Evolutionary conservation across 192 early-diverging fungal species (phyloP).

Genomic region (Backusella luteola): DNA sequence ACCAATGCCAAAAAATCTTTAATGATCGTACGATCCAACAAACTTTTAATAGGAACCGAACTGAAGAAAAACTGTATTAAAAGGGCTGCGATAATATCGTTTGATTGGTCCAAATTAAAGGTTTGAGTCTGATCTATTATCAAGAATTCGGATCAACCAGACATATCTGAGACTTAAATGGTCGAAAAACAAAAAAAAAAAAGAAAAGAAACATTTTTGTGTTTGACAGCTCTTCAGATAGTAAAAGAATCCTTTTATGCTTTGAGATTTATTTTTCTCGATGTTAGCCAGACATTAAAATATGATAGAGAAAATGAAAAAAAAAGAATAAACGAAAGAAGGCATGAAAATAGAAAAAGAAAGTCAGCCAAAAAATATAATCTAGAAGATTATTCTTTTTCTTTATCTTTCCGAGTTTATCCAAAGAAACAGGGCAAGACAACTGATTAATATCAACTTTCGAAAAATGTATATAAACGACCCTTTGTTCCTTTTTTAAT

Average conservation of each 20-base stretch:
- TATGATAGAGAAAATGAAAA: background rate
- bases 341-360: background rate
- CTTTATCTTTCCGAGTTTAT: background rate
- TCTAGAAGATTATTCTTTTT: background rate
- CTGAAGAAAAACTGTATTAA: background rate
- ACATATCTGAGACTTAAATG: background rate
- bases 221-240: background rate
- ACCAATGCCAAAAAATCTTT: background rate
- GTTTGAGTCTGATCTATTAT: conserved; percentile 4
- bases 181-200: background rate
- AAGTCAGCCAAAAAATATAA: background rate
- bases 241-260: background rate
- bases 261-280: background rate
- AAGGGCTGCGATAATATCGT: background rate
- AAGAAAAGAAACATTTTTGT: background rate
- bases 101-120: background rate
- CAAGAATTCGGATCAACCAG: background rate
- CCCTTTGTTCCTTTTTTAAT: background rate
- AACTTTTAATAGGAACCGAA: background rate
- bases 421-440: background rate
- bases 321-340: background rate
- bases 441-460: background rate
- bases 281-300: background rate
- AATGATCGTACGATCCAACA: background rate
- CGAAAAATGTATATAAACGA: background rate